Base-by-base conservation (phyloP, 805 yeast species). In the Pichia scutulata region DNA sequence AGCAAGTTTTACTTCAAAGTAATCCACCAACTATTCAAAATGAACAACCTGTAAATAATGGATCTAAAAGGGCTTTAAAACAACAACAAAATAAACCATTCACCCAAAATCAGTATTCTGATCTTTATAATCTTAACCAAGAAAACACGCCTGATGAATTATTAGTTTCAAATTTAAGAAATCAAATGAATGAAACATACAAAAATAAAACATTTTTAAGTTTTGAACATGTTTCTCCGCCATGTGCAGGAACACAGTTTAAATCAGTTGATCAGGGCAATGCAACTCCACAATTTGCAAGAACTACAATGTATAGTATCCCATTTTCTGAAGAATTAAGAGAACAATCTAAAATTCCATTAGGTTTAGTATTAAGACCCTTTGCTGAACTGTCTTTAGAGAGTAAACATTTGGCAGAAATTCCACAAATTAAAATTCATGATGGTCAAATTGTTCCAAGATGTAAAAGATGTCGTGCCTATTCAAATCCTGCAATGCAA, bases 401-500 rank as follows among this genome's bases (percentile, higher is more conserved):
- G 0, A 78, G 75, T 44, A 82, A 76, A 16, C 79, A 77, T 2
- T 46, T 52, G 10, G 47, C 45, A 39, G 23, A 68, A 0, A 77
- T 89, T 2, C 95, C 96, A 0, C 73, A 75, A 5, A 82, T 84
- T 6, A 90, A 87, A 61, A 77, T 78, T 70, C 68, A 73, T 23
- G 61, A 61, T 7, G 62, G 71, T 40, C 74, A 74, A 16, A 88
- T 89, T 0, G 95, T 96, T 0, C 83, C 95, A 33, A 78, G 99
- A 57, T 93, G 99, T 68, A 78, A 80, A 57, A 82, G 98, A 54
- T 93, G 99, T 69, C 79, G 97, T 50, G 80, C 96, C 1, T 93
- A 89, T 65, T 74, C 89, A 54, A 93, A 92, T 63, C 95, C 97
- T 4, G 78, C 82, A 19, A 84, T 86, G 81, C 82, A 77, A 53